Base-by-base conservation (phyloP, 805 yeast genomes). In the Lachancea fermentati region DNA sequence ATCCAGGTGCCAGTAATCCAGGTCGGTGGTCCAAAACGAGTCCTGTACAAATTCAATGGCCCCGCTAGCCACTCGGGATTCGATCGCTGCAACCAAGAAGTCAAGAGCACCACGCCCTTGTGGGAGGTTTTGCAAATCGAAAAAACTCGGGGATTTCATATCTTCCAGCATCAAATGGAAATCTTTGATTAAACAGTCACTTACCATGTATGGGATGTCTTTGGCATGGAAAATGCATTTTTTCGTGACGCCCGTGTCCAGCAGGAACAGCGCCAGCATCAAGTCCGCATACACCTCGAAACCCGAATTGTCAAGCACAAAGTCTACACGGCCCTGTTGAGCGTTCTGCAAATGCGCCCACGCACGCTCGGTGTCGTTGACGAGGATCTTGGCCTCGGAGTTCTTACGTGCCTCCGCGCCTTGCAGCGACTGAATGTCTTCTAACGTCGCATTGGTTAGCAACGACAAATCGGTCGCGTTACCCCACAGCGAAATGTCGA, bases 401-500 rank as follows among this genome's bases (percentile, higher is more conserved):
- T 80, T 78, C 56, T 79, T 81, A 50, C 97, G 73, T 14, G 87
- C 87, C 47, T 83, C 87, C 9, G 83, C 85, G 32, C 96, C 96
- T 68, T 93, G 99, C 30, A 87, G 78, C 4, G 91, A 79, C 62
- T 86, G 84, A 54, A 93, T 83, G 49, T 93, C 96, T 34, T 89
- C 96, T 19, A 87, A 60, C 5, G 88, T 78, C n/a, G 91, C 87
- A 44, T 85, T 88, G 3, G 94, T 89, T 47, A 93, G 70, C 39
- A 94, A 67, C 0, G 97, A 87, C 55, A 93, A 72, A 62, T 93
- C 99, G 3, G 97, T 86, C 14, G 97, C 97, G 62, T 93, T 93
- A 19, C 99, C 99, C 99, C 99, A 93, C 39, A 93, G 65, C 0
- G 96, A 85, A 41, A 91, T 76, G 57, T 88, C 95, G 32, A 85